phyloP scores from a whole-genome alignment of 495 filamentous ascomycete species.

The Penicillium daleae region DNA sequence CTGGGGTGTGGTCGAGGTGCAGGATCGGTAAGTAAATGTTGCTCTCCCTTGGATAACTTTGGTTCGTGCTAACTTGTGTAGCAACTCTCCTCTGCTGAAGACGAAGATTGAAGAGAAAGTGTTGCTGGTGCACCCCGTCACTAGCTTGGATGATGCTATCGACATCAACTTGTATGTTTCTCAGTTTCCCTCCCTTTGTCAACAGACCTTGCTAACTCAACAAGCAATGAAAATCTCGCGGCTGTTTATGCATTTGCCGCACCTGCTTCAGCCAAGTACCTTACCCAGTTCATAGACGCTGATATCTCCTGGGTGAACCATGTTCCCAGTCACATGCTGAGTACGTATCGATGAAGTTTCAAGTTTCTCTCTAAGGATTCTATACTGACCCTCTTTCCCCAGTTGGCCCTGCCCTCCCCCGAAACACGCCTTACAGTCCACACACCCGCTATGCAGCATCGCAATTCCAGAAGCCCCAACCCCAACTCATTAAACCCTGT shows the following conservation, averaged over 20 bases:
- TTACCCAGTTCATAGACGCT: conserved; percentile 54
- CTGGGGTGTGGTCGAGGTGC: conserved; percentile 39
- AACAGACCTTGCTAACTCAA: background rate
- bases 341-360: conserved; percentile 16
- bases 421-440: conserved; percentile 27
- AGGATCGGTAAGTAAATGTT: conserved; percentile 25
- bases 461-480: conserved; percentile 44
- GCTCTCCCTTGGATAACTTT: too few species aligned
- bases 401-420: conserved; percentile 48
- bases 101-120: conserved; percentile 39
- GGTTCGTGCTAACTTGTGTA: conserved; percentile 10
- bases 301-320: conserved; percentile 55
- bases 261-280: conserved; percentile 52
- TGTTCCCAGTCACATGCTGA: conserved; percentile 49
- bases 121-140: conserved; percentile 42
- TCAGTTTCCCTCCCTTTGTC: too few species aligned
- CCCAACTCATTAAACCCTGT: conserved; percentile 38
- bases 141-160: conserved; percentile 51
- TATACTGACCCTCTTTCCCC: background rate
- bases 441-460: conserved; percentile 41
- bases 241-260: conserved; percentile 56
- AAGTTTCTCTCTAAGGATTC: background rate
- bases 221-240: conserved; percentile 36
- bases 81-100: conserved; percentile 31
- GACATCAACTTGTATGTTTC: conserved; percentile 38